Evolutionary conservation across 164 flowering plant genomes (phyloP).

Genomic region (Piper betle): DNA sequence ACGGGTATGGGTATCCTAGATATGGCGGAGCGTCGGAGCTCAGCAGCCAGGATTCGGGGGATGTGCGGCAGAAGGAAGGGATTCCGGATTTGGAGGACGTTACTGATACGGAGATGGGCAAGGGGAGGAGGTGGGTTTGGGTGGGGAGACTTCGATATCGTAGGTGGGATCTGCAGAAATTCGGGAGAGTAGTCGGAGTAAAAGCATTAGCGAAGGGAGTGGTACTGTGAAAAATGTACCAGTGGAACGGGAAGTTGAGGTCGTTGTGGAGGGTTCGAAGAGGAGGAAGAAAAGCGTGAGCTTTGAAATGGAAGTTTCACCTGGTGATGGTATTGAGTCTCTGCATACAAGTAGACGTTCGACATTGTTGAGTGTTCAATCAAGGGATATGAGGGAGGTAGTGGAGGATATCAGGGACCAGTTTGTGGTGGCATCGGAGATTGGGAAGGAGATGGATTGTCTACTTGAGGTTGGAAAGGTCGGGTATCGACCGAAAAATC

Average conservation of each 20-base stretch:
- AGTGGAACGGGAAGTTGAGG: constrained; percentile 27
- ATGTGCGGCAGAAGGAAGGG: constrained; percentile 87
- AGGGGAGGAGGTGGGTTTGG: constrained; percentile 6
- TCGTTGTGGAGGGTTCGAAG: constrained; percentile 40
- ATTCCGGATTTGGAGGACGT: constrained; percentile 98
- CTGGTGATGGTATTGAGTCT: constrained; percentile 1
- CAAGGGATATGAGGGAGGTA: constrained; percentile 64
- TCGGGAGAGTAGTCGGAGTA: constrained; percentile 5
- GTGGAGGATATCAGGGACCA: constrained; percentile 71
- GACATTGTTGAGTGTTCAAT: constrained; percentile 35
- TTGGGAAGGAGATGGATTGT: constrained; percentile 65
- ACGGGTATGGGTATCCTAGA: constrained; percentile 13
- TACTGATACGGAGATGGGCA: constrained; percentile 29
- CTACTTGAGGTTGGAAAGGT: constrained; percentile 78
- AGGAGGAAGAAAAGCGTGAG: constrained; percentile 21
- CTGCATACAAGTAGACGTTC: constrained; percentile 40
- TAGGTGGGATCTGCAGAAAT: constrained; percentile 10
- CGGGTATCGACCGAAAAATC: constrained; percentile 45
- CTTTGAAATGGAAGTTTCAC: constrained; percentile 5
- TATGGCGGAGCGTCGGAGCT: constrained; percentile 35
- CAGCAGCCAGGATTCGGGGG: constrained; percentile 77
- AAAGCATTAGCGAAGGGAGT: constrained; percentile 9
- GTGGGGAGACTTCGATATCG: constrained; percentile 35
- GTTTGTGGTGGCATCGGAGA: constrained; percentile 54
- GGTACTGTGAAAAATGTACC: background rate